Evolutionary conservation across 805 yeast genomes (phyloP), one percentile per base, ranked within the genome.

Genomic region (Ogataea sp.): DNA sequence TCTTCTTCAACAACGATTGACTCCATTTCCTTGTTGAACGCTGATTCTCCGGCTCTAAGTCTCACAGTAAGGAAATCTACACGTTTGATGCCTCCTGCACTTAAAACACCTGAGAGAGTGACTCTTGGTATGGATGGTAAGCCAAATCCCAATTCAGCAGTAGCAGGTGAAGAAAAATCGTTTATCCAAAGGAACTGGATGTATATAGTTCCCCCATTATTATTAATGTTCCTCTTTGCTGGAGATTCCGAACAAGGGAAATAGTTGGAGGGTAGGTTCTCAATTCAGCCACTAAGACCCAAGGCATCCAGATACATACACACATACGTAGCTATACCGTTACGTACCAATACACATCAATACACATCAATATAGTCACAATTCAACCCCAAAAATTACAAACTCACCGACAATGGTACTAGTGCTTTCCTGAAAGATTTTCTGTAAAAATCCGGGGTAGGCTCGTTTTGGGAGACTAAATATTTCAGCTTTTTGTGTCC

Each of bases 171-270:
- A 13, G 59, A 60, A 25, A 56, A 62, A 38, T 68, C 79, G 5
- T 77, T 75, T 56, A 58, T 78, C 15, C 82, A 77, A 51, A 70
- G 71, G 53, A 71, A 78, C 56, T 78, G 83, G 83, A 64, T 74
- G 67, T 76, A 72, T 53, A 60, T 78, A 20, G 74, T 74, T 7
- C 75, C 78, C 2, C 73, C 74, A 13, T 44, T 72, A 18, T 36
- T 75, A 10, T 43, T 32, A 10, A 11, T 32, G 10, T 20, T 20
- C 17, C 4, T 17, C n/a, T n/a, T 32, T 11, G 16, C 26, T 13
- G 34, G 34, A 23, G 11, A 23, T 23, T 11, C 26, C 7, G 26
- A 23, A 11, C 26, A 7, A 23, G 26, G 10, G 10, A 23, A 23
- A 23, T n/a, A n/a, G n/a, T n/a, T n/a, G n/a, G n/a, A n/a, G n/a